Evolutionary conservation across 75 land plant genomes (phyloP), one percentile per base, ranked within the genome.

Genomic region (Cupressus sempervirens): DNA sequence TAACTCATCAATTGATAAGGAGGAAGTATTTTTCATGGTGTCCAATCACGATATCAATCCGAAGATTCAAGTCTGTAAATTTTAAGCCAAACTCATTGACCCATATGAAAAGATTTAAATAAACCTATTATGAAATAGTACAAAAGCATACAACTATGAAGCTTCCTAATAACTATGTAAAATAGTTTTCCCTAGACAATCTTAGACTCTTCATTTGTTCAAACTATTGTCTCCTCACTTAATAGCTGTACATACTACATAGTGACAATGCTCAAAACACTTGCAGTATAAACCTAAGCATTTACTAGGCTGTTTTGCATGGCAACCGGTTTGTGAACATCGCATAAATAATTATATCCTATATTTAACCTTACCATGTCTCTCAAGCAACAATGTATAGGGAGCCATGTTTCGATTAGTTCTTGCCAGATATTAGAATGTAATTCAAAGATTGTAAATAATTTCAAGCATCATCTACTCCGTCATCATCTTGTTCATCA

Each of bases 391-490:
- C 0, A 15, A 62, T 75, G 40, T 35, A 75, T 14, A 76, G 8
- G 40, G 43, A 76, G 40, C 79, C 15, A 40, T 18, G 45, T 16
- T 40, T 76, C 11, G 43, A 38, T 76, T 40, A 76, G 40, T 38
- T 76, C 45, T 40, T 20, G 41, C 4, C 8, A 32, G 10, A 76
- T 7, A 76, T 10, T 40, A 76, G 40, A 76, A 2, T 45, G 8
- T 40, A 76, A 36, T 40, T 16, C 38, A 40, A 76, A 76, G 41
- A 76, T 32, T 36, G 79, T 38, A 76, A 76, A 20, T 38, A 32
- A 76, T 76, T 40, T 76, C 45, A 76, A n/a, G n/a, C 79, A 40
- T 76, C 79, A 40, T 76, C 79, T 36, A 76, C 79, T 76, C 40
- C 79, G 16, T 75, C 77, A 20, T 76, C 79, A 1, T 40, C 79